Evolutionary conservation across 2,329 filamentous ascomycete genomes (phyloP), one percentile per base, ranked within the genome.

Genomic region (Apiospora sp.): DNA sequence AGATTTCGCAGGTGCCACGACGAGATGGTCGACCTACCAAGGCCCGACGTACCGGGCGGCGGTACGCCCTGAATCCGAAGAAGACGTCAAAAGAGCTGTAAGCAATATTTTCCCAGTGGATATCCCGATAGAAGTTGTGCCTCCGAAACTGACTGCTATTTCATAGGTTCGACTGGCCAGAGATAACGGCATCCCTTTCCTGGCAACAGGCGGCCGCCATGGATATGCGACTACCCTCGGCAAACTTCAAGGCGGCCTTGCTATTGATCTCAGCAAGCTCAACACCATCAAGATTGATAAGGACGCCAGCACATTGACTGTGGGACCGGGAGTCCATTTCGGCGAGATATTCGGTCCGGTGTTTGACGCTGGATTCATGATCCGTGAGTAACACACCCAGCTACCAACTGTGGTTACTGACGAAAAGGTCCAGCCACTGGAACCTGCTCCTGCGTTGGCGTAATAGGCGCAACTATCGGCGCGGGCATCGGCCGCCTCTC

Each of bases 201-300:
- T 67, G 16, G 58, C 58, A 5, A 67, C 58, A 8, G 58, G 58
- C 3, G 58, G 58, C 3, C 58, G 58, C 16, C 58, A 67, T 14
- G 30, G 58, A 7, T 82, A 77, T 72, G 75, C 75, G 1, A 77
- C 73, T 0, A 78, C 79, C 5, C 71, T 81, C 1, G 78, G 75
- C 7, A 70, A 71, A 0, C 46, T 82, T 0, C 67, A 77, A 2
- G 75, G 76, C 68, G 81, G 80, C 3, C 1, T 67, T 19, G 58
- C 58, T 30, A 22, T 67, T 14, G 58, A 67, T 10, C 58, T 67
- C 12, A 67, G 58, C 58, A 14, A 67, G 58, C 30, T 67, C 14
- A 43, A 67, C 10, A 19, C 27, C 4, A 37, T 67, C 58, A 19
- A 24, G 4, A 19, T 67, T 24, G 30, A 67, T 30, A 67, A 67